These are phyloP conservation scores for Fragilaria radians DNA, from an alignment of 108 stramenopile species.

Conservation along the genomic window DNA sequence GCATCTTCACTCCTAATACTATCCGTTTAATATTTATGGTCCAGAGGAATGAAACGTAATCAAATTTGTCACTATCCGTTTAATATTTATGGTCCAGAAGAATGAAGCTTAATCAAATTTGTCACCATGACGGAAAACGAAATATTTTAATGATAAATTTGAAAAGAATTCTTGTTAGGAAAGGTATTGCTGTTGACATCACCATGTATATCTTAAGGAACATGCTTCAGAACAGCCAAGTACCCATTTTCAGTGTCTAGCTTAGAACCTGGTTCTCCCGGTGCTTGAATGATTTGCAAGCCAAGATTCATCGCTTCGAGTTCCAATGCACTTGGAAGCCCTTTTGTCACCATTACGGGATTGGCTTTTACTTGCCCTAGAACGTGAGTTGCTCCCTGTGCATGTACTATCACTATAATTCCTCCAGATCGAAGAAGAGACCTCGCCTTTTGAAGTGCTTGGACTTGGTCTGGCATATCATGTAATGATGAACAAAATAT, in stretches of 20 bases:
- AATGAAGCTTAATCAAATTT: no score
- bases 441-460: conserved; percentile 36
- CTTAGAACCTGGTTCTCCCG: conserved; percentile 16
- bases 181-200: no score
- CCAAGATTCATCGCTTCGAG: conserved; percentile 11
- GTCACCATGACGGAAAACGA: no score
- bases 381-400: conserved; percentile 67
- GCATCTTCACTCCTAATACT: no score
- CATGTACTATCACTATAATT: conserved; percentile 48
- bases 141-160: no score
- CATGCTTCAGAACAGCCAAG: conserved; percentile 17
- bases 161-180: no score
- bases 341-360: conserved; percentile 59
- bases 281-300: conserved; percentile 8
- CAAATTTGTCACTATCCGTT: no score
- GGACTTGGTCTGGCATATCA: conserved; percentile 52
- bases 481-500: conserved; percentile 69
- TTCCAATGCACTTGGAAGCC: conserved; percentile 51
- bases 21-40: no score
- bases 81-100: no score
- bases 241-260: conserved; percentile 18
- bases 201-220: no score
- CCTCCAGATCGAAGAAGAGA: conserved; percentile 32
- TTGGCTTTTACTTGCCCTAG: conserved; percentile 42
- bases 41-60: no score